Conservation (phyloP, 306 rosid genomes). For the Vigna hirtella region DNA sequence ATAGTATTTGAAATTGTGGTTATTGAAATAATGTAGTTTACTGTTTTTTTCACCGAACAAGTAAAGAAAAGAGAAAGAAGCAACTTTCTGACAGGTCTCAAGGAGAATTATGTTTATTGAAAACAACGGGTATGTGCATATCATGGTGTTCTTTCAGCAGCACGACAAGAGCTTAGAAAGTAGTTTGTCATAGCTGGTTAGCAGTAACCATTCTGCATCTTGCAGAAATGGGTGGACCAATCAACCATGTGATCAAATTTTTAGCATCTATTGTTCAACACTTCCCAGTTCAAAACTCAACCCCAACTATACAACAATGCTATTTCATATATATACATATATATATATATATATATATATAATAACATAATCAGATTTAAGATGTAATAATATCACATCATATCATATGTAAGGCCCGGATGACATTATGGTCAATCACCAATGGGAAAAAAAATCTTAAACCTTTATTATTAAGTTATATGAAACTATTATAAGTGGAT, state of each 20-base stretch:
- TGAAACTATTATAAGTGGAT: no score
- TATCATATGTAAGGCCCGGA: no score
- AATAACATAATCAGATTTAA: no score
- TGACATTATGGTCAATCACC: no score
- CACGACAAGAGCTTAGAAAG: not conserved
- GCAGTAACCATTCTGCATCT: conserved; percentile 7
- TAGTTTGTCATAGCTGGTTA: conserved; percentile 2
- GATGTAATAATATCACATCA: no score
- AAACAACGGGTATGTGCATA: not conserved
- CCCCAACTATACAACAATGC: no score
- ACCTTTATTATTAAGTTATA: no score
- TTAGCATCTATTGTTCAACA: no score
- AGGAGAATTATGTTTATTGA: not conserved
- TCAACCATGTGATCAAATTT: not conserved
- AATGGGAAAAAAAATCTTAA: no score
- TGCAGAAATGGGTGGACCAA: conserved; percentile 8
- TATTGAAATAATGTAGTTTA: not conserved
- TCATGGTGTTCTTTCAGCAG: not conserved
- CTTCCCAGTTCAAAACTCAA: no score
- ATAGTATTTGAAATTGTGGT: not conserved
- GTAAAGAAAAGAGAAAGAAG: not conserved
- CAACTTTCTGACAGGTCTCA: not conserved
- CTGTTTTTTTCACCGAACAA: not conserved
- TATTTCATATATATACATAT: no score
- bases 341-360: no score